Evolutionary conservation across 2,329 filamentous ascomycete species (phyloP), one percentile per base, ranked within the genome.

Genomic region (Lachnellula occidentalis): DNA sequence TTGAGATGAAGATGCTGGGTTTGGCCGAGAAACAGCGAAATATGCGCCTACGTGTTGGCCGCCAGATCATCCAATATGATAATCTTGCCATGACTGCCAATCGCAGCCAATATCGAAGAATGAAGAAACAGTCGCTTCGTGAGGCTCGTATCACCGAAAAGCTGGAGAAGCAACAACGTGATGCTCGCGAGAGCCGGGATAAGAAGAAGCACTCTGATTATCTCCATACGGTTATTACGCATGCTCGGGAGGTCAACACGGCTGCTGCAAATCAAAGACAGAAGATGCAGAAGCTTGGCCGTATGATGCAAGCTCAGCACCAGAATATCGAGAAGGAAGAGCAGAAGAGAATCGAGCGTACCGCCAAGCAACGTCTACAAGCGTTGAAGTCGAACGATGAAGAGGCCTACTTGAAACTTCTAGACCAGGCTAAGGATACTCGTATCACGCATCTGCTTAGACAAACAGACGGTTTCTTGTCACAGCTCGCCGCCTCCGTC

Each of bases 331-430:
- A 99, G 72, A 96, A 96, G 75, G 94, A 99, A 78, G 94, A 99
- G 75, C 92, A 97, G 80, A 97, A 96, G 77, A 89, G 94, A 59
- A 88, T 99, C 62, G 94, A 99, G 76, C 83, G 94, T 61, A 99
- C 92, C 9, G 94, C 94, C 61, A 99, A 99, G 79, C 94, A 99
- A 73, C 94, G 94, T 96, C 85, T 99, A 62, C 92, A 97, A 73
- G 94, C 94, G 58, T 81, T 99, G 71, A 97, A 96, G 76, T 92
- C 94, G 66, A 95, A 99, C 84, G 94, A 99, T 72, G 94, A 99
- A 76, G 94, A 97, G 75, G 95, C 94, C 0, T 99, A 99, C 71
- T 83, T 99, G 74, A 96, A 96, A 74, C 80, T 99, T 69, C 86
- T 99, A 66, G 94, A 95, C 69, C 92, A 99, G 73, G 94, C 94